phyloP scores from a whole-genome alignment of 2,329 filamentous ascomycete genomes.

The Fusarium nanum region DNA sequence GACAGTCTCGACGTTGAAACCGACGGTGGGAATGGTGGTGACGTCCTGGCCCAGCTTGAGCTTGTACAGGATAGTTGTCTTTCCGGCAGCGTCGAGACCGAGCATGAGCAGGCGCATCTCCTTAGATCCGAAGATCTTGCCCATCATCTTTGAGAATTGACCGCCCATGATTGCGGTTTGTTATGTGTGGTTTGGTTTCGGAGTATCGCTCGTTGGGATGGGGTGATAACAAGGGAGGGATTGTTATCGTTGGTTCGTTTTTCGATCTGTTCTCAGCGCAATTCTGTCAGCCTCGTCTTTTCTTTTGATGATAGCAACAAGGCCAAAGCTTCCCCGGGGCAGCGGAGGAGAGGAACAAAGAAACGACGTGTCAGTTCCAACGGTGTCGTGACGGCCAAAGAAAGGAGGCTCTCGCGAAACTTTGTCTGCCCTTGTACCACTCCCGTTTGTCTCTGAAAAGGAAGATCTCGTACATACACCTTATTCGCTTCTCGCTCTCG shows the following conservation, averaged over 20 bases:
- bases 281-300: constrained; percentile 17
- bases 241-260: not conserved
- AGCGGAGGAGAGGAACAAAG: not conserved
- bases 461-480: constrained; percentile 14
- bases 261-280: constrained; percentile 18
- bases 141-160: constrained; percentile 94
- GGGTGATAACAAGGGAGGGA: constrained; percentile 8
- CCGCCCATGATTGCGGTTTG: constrained; percentile 78
- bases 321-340: not conserved
- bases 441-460: not conserved
- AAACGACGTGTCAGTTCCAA: not conserved
- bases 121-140: constrained; percentile 98
- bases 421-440: not conserved
- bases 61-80: constrained; percentile 99
- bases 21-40: constrained; percentile 97
- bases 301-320: constrained; percentile 3
- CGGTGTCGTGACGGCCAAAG: not conserved
- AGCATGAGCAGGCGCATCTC: constrained; percentile 99
- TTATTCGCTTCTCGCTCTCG: constrained; percentile 9
- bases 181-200: constrained; percentile 4
- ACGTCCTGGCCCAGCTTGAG: constrained; percentile 98
- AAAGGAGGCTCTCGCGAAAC: constrained; percentile 1
- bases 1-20: constrained; percentile 99
- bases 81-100: constrained; percentile 96
- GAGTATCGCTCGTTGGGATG: not conserved